A percentile compares a stretch with the other conserved stretches of the same genome.
Conservation (phyloP, 805 yeast species). For the Tetrapisispora namnaoensis region DNA sequence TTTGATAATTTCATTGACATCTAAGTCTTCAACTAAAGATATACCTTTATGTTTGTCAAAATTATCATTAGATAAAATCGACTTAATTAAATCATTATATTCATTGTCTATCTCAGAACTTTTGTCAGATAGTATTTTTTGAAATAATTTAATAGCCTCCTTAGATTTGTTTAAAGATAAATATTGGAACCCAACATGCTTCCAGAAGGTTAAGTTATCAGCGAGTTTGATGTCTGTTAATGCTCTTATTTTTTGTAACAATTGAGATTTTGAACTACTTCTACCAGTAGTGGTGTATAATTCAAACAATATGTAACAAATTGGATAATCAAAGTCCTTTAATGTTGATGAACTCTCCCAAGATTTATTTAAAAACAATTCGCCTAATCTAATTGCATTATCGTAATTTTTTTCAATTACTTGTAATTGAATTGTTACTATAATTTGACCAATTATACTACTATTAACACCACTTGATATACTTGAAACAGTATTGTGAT, state of each 20-base stretch:
- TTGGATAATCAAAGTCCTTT: constrained; percentile 4
- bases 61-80: constrained; percentile 2
- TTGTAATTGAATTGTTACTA: constrained; percentile 22
- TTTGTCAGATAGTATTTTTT: constrained; percentile 4
- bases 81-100: constrained; percentile 9
- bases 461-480: constrained; percentile 17
- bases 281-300: constrained; percentile 19
- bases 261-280: constrained; percentile 11
- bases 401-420: constrained; percentile 21
- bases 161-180: constrained; percentile 13
- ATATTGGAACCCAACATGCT: constrained; percentile 21
- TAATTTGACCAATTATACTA: constrained; percentile 16
- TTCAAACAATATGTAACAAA: constrained; percentile 19
- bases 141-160: constrained; percentile 12
- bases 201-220: constrained; percentile 17
- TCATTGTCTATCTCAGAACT: not conserved
- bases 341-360: constrained; percentile 1
- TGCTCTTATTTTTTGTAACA: constrained; percentile 11
- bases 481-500: constrained; percentile 13
- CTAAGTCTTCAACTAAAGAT: constrained; percentile 14
- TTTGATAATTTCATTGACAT: constrained; percentile 14
- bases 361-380: constrained; percentile 12
- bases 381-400: constrained; percentile 23
- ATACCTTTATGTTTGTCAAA: constrained; percentile 10
- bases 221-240: not conserved